Base-by-base conservation (phyloP, 2,329 filamentous ascomycete species). In the Cordyceps farinosa region DNA sequence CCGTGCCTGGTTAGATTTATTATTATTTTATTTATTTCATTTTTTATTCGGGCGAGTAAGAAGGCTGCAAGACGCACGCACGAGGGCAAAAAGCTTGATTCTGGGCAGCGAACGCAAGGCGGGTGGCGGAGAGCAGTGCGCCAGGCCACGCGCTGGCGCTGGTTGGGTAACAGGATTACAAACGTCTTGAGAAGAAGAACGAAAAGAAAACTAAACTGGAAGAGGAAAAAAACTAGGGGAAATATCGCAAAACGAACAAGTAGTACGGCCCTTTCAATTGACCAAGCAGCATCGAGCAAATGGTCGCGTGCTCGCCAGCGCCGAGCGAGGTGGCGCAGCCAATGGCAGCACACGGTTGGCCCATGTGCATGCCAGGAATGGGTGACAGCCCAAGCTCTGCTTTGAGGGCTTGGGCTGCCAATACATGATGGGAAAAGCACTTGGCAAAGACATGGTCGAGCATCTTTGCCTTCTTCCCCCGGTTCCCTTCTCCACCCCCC, bases 211-310 rank as follows among this genome's bases (percentile, higher is more conserved):
- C 10, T 22, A 15, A 40, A 38, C 32, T 36, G 59, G 57, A 47
- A 64, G 32, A 53, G 53, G 65, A 27, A 64, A n/a, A 45, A 48
- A 15, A 40, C 61, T 17, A 64, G 5, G 50, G 55, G 22, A 55
- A 38, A 38, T 51, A 13, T 27, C 45, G 50, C 63, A 22, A 65
- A 34, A 47, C 36, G 6, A 42, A 59, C 32, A 52, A 5, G 58
- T 22, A 22, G 22, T 22, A 22, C 22, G 60, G 8, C 11, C 50
- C n/a, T 22, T 22, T 22, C 66, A 63, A 72, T 76, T 73, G 75
- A 76, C 75, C 75, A 77, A 77, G 75, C 75, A 77, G 74, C 74
- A 76, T 77, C 72, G 70, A 77, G 75, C 70, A 76, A 75, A 73
- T 75, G 74, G 75, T 77, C 75, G 75, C 75, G 75, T 77, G 75